Conservation (phyloP, 225 moss, liverwort and hornwort genomes). For the Physcomitrium patens region DNA sequence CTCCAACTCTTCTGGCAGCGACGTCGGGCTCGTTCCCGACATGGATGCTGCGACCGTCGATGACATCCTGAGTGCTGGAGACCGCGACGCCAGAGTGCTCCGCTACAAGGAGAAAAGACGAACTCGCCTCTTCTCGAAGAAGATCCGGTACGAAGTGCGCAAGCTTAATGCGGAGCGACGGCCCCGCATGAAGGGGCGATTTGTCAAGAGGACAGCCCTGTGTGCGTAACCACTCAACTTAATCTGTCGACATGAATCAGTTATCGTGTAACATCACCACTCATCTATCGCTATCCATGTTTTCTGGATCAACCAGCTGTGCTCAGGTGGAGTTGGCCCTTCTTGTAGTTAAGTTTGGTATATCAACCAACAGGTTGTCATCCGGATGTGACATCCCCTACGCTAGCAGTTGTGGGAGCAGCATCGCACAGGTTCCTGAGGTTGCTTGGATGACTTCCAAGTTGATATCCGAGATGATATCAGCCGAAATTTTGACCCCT, state of each 20-base stretch:
- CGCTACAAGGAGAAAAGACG: conserved; percentile 71
- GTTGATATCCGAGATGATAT: background rate
- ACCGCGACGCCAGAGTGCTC: conserved; percentile 58
- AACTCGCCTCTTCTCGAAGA: conserved; percentile 57
- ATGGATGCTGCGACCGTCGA: conserved; percentile 31
- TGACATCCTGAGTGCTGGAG: conserved; percentile 28
- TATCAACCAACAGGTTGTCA: background rate
- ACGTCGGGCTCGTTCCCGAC: conserved; percentile 48
- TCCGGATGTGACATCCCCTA: background rate
- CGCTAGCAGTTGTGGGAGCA: background rate
- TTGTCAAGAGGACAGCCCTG: conserved; percentile 43
- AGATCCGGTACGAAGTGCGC: conserved; percentile 64
- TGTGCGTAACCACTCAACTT: background rate
- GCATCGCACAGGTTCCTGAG: background rate
- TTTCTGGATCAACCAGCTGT: background rate
- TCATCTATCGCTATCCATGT: too few species aligned
- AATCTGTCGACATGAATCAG: too few species aligned
- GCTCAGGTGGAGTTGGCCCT: conserved; percentile 8
- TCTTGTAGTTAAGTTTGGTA: conserved; percentile 25
- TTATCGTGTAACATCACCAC: too few species aligned
- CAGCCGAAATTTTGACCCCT: conserved; percentile 16
- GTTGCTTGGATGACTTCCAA: background rate
- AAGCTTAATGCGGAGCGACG: conserved; percentile 66
- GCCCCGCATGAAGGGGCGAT: conserved; percentile 68
- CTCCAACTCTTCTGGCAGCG: conserved; percentile 32